phyloP scores from a whole-genome alignment of 2,329 filamentous ascomycete genomes.

The Emericellopsis cladophorae region DNA sequence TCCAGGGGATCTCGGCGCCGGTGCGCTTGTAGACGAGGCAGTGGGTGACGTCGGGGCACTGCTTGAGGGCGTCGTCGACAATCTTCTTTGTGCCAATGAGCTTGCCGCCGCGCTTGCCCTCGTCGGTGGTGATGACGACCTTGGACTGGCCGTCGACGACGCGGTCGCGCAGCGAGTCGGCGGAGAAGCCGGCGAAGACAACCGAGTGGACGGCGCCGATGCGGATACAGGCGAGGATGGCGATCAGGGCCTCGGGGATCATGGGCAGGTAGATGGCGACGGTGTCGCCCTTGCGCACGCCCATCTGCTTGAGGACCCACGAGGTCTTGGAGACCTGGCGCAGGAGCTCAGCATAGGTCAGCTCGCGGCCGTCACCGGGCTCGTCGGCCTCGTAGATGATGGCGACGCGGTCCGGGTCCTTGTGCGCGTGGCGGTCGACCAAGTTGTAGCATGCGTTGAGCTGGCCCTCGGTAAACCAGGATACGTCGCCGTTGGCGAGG shows the following conservation, averaged over 20 bases:
- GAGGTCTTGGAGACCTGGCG: constrained; percentile 82
- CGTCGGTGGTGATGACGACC: constrained; percentile 93
- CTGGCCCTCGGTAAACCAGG: constrained; percentile 90
- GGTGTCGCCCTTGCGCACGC: constrained; percentile 92
- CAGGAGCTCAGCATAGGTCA: constrained; percentile 88
- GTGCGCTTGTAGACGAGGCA: constrained; percentile 93
- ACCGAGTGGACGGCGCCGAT: constrained; percentile 96
- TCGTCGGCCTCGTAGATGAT: constrained; percentile 99
- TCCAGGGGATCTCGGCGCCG: constrained; percentile 85
- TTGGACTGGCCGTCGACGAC: constrained; percentile 83
- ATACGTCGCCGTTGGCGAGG: constrained; percentile 67
- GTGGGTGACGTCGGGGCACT: constrained; percentile 78
- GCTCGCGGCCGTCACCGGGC: constrained; percentile 68
- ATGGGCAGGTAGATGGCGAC: constrained; percentile 97
- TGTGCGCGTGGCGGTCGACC: constrained; percentile 91
- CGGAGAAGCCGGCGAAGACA: constrained; percentile 94
- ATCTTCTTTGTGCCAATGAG: constrained; percentile 98
- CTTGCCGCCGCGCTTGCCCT: constrained; percentile 96
- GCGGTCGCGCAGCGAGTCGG: constrained; percentile 89
- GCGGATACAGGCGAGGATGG: constrained; percentile 80
- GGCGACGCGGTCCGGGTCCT: constrained; percentile 82
- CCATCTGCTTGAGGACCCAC: constrained; percentile 85
- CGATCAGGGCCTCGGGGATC: constrained; percentile 91
- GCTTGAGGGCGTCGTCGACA: constrained; percentile 92
- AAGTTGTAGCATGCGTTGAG: constrained; percentile 97